A percentile compares a stretch with the other conserved stretches of the same genome.
Conservation (phyloP, 2,329 filamentous ascomycete species). For the Colletotrichum camelliae region DNA sequence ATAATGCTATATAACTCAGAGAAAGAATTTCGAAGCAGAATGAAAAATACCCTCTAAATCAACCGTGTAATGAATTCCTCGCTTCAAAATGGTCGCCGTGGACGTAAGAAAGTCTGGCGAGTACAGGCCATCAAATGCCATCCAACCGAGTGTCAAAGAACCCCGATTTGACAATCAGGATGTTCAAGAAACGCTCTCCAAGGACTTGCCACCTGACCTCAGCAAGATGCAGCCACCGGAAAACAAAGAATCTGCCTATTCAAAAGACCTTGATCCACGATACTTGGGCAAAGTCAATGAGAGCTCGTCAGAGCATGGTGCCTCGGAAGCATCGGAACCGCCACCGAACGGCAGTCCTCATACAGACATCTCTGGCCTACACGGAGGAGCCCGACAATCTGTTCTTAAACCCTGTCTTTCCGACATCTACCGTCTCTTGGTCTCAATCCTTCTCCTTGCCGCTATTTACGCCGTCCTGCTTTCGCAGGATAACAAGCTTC, state of each 20-base stretch:
- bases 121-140: not conserved
- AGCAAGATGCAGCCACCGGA: not conserved
- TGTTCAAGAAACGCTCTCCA: not conserved
- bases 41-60: too few species aligned
- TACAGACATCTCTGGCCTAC: not conserved
- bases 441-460: not conserved
- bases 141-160: not conserved
- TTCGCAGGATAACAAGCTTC: not conserved
- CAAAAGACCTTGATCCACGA: not conserved
- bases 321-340: not conserved
- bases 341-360: rapidly evolving
- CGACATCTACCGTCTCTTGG: not conserved
- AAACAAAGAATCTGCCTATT: not conserved
- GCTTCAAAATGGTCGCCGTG: not conserved
- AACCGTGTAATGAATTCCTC: too few species aligned
- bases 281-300: not conserved
- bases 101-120: not conserved
- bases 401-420: not conserved
- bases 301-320: not conserved
- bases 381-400: not conserved
- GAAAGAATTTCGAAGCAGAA: not conserved
- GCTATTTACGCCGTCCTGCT: not conserved
- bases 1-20: not conserved
- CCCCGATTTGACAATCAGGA: not conserved
- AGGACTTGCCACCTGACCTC: not conserved